A percentile compares a stretch with the other conserved stretches of the same genome.
Conservation (phyloP, 495 filamentous ascomycete genomes). For the Penicillium maclennaniae region DNA sequence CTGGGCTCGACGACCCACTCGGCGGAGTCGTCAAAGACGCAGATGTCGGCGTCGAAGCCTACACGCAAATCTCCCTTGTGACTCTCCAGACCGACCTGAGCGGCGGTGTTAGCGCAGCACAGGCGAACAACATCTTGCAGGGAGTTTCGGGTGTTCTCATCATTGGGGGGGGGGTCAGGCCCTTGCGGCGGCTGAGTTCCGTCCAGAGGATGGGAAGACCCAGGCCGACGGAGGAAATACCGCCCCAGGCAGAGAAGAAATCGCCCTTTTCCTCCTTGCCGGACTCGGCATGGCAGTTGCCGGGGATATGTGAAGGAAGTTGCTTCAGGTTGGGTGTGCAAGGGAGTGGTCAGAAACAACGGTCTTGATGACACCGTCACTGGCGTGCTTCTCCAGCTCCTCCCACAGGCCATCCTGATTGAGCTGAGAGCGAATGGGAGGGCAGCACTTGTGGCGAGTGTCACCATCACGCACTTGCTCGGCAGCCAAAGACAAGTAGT, state of each 20-base stretch:
- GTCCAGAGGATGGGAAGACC: conserved; percentile 92
- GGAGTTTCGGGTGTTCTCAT: conserved; percentile 39
- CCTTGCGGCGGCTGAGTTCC: conserved; percentile 57
- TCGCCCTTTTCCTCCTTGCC: conserved; percentile 51
- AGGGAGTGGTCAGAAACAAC: conserved; percentile 97
- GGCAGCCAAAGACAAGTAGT: conserved; percentile 88
- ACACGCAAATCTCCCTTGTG: conserved; percentile 78
- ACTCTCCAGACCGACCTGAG: conserved; percentile 82
- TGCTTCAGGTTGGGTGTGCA: conserved; percentile 94
- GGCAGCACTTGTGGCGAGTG: conserved; percentile 96
- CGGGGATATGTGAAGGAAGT: conserved; percentile 62
- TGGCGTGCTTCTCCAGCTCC: conserved; percentile 59
- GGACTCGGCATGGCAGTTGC: conserved; percentile 28
- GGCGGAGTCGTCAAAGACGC: conserved; percentile 82
- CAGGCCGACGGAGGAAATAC: conserved; percentile 89
- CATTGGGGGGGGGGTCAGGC: conserved; percentile 37
- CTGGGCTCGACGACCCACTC: conserved; percentile 65
- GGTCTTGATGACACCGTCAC: conserved; percentile 80
- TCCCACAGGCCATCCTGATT: conserved; percentile 92
- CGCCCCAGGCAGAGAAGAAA: conserved; percentile 96
- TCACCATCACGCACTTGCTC: conserved; percentile 86
- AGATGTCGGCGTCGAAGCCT: conserved; percentile 89
- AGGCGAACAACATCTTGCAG: conserved; percentile 77
- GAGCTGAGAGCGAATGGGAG: conserved; percentile 76
- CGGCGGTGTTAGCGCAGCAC: conserved; percentile 83